A percentile compares a stretch with the other conserved stretches of the same genome.
phyloP scores from a whole-genome alignment of 768 basidiomycete species.

The Pholiota microspora region DNA sequence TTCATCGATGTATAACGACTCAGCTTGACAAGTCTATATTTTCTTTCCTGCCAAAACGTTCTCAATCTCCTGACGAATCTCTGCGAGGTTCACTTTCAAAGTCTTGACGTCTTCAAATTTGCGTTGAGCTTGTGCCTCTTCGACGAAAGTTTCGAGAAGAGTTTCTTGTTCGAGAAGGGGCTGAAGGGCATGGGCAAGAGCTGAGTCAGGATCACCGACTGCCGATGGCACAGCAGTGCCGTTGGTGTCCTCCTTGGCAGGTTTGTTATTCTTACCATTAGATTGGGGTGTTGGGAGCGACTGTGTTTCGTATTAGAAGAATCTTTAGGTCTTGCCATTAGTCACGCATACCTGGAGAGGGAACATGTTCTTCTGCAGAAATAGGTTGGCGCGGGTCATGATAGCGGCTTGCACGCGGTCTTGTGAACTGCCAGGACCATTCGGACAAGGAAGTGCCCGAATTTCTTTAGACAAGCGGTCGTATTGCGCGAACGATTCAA shows the following conservation, averaged over 20 bases:
- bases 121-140: constrained; percentile 84
- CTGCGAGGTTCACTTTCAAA: constrained; percentile 72
- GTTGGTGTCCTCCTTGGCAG: constrained; percentile 16
- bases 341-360: constrained; percentile 61
- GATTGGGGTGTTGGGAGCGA: constrained; percentile 48
- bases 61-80: constrained; percentile 84
- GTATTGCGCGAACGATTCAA: constrained; percentile 86
- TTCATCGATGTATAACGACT: background rate
- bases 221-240: constrained; percentile 16
- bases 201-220: constrained; percentile 58
- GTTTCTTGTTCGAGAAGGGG: constrained; percentile 94
- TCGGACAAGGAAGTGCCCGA: constrained; percentile 62
- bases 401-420: constrained; percentile 85
- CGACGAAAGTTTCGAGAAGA: constrained; percentile 84
- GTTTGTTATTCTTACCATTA: constrained; percentile 14
- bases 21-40: constrained; percentile 5
- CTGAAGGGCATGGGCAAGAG: constrained; percentile 72
- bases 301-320: constrained; percentile 20
- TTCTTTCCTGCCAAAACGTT: constrained; percentile 42
- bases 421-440: constrained; percentile 67
- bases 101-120: constrained; percentile 97
- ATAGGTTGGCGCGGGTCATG: constrained; percentile 68
- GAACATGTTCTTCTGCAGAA: constrained; percentile 90
- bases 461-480: constrained; percentile 88
- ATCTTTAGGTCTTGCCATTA: background rate